Evolutionary conservation across 2,329 filamentous ascomycete species (phyloP), one percentile per base, ranked within the genome.

Genomic region (Xylariaceae sp.): DNA sequence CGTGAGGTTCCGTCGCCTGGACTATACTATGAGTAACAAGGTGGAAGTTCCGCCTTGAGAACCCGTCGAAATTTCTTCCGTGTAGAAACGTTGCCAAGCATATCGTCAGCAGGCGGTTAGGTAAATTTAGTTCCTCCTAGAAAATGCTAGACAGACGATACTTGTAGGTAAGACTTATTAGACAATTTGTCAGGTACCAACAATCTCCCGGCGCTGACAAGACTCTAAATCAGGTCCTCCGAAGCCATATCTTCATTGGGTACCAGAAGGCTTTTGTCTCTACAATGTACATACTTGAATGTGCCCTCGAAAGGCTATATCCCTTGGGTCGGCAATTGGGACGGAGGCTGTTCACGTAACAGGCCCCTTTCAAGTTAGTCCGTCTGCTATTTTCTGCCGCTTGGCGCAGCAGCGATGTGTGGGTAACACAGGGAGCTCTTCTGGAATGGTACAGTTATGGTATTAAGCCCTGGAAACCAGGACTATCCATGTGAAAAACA

Each of bases 151-250:
- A n/a, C n/a, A n/a, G n/a, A n/a, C n/a, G n/a, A n/a, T n/a, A n/a
- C n/a, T n/a, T n/a, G n/a, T n/a, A n/a, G n/a, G n/a, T n/a, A n/a
- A n/a, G n/a, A n/a, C n/a, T n/a, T n/a, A n/a, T n/a, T n/a, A n/a
- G n/a, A n/a, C n/a, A n/a, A n/a, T 58, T 58, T 58, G 51, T 56
- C 56, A 56, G 52, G 37, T 39, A 31, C 37, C 41, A 43, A n/a
- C 37, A 24, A 16, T 48, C 29, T 39, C 47, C 40, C 47, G 40
- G 41, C 50, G 40, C 43, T 28, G 14, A 14, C 16, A n/a, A 33
- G 8, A 26, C 45, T 56, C 52, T 52, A 37, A 56, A 52, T 43
- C 36, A 23, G 53, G 53, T 16, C 8, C n/a, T 51, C 24, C 19
- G 28, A 44, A 31, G 40, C 45, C n/a, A 19, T 45, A 2, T 17